A percentile compares a stretch with the other conserved stretches of the same genome.
These are phyloP conservation scores for Setaria viridis DNA, from an alignment of 202 grass and related monocot species.

Conservation along the genomic window DNA sequence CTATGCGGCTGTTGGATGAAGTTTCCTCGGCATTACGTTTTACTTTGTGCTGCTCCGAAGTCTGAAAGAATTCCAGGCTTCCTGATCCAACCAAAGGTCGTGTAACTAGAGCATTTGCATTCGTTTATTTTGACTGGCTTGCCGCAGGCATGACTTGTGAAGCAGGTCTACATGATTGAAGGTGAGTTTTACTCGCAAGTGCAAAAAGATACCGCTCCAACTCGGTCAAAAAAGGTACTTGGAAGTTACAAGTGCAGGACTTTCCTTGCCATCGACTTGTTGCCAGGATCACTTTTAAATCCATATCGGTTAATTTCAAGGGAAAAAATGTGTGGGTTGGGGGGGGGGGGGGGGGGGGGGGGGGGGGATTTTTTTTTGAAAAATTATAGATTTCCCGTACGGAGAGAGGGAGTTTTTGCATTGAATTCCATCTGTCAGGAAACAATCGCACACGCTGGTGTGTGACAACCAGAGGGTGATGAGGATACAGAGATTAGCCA, in stretches of 20 bases:
- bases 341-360: too few relatives aligned
- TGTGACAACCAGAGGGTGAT: constrained; percentile 42
- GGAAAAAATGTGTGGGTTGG: background rate
- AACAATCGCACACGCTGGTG: background rate
- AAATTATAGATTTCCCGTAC: background rate
- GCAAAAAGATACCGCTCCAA: background rate
- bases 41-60: constrained; percentile 21
- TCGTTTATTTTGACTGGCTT: constrained; percentile 36
- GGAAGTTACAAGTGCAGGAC: constrained; percentile 26
- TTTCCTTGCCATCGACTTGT: background rate
- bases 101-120: constrained; percentile 17
- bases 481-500: constrained; percentile 27
- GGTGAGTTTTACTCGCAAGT: constrained; percentile 21
- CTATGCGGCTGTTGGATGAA: background rate
- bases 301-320: background rate
- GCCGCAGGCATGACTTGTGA: constrained; percentile 9
- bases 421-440: background rate
- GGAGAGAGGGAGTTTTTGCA: background rate
- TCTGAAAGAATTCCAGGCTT: constrained; percentile 24
- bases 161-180: constrained; percentile 39
- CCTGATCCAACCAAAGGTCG: background rate
- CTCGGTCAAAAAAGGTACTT: constrained; percentile 4
- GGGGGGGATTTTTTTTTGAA: background rate
- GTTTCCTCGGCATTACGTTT: constrained; percentile 12
- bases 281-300: background rate